These are phyloP conservation scores for Thelonectria discophora DNA, from an alignment of 2,329 filamentous ascomycete species.

Conservation along the genomic window DNA sequence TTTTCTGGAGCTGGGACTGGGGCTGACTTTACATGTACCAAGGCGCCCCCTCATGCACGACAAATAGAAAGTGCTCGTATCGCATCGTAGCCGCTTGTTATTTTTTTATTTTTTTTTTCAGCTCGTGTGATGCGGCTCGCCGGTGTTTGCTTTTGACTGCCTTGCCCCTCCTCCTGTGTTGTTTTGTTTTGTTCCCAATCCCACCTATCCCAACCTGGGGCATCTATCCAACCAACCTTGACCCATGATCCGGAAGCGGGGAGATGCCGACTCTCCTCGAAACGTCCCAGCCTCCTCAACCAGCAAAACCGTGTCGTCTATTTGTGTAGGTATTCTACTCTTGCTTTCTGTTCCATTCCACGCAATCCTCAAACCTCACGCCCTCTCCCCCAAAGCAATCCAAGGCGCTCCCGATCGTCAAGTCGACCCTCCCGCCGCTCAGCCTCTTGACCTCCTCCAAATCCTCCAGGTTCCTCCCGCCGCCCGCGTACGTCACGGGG, in stretches of 20 bases:
- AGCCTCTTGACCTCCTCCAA: constrained; percentile 81
- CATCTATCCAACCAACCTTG: no score
- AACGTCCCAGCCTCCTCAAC: constrained; percentile 7
- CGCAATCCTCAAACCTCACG: constrained; percentile 88
- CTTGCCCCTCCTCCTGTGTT: constrained; percentile 13
- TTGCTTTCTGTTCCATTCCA: constrained; percentile 79
- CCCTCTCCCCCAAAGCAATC: constrained; percentile 94
- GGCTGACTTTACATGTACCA: constrained; percentile 3
- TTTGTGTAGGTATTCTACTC: constrained; percentile 16
- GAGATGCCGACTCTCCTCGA: constrained; percentile 2
- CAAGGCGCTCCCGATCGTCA: constrained; percentile 95
- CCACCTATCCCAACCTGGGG: not conserved
- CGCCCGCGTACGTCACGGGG: constrained; percentile 95
- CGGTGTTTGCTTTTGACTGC: constrained; percentile 20
- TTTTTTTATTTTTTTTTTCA: constrained; percentile 1
- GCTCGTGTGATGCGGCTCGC: constrained; percentile 27
- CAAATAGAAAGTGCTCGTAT: constrained; percentile 2
- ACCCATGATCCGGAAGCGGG: constrained; percentile 8
- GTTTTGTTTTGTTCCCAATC: constrained; percentile 1
- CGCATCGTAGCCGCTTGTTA: not conserved
- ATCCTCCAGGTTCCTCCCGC: constrained; percentile 84
- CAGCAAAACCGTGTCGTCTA: constrained; percentile 1
- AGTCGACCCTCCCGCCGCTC: constrained; percentile 83
- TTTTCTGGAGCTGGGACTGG: constrained; percentile 13
- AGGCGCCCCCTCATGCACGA: not conserved